These are phyloP conservation scores for Phialemoniopsis sp. DNA, from an alignment of 2,329 filamentous ascomycete genomes.

Conservation along the genomic window DNA sequence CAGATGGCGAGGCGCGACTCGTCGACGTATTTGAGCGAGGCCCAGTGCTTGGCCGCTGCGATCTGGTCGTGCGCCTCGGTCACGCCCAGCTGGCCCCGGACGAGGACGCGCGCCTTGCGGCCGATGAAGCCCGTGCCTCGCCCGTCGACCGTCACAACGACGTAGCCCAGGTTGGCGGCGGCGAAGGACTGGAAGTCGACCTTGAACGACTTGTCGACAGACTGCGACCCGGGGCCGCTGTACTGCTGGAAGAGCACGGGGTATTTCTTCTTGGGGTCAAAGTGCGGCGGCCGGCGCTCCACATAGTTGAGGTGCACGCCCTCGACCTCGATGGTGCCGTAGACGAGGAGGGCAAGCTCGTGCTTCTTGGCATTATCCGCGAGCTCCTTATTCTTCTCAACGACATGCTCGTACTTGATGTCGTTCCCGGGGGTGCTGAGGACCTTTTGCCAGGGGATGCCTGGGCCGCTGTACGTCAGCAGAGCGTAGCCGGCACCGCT, in stretches of 20 bases:
- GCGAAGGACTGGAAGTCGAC: conserved; percentile 91
- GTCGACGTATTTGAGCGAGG: conserved; percentile 78
- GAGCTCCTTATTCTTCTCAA: conserved; percentile 76
- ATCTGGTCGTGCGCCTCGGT: conserved; percentile 91
- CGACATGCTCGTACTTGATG: conserved; percentile 58
- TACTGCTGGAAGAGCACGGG: conserved; percentile 95
- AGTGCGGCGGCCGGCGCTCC: conserved; percentile 86
- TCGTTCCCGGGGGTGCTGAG: conserved; percentile 73
- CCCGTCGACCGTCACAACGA: conserved; percentile 92
- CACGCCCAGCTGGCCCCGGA: conserved; percentile 79
- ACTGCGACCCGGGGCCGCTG: conserved; percentile 89
- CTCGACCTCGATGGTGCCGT: conserved; percentile 80
- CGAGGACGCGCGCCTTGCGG: conserved; percentile 73
- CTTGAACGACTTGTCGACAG: conserved; percentile 72
- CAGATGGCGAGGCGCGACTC: conserved; percentile 81
- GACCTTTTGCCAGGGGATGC: conserved; percentile 87
- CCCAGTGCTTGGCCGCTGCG: conserved; percentile 80
- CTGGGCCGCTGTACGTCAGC: conserved; percentile 79
- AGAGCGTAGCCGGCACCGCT: conserved; percentile 75
- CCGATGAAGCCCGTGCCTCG: conserved; percentile 90
- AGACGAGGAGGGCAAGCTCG: conserved; percentile 78
- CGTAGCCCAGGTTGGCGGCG: conserved; percentile 79
- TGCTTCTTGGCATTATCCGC: conserved; percentile 66
- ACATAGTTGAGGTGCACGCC: conserved; percentile 68
- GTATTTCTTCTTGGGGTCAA: conserved; percentile 78